Conservation (phyloP, 352 stramenopile genomes). For the Phytophthora sansomeana region DNA sequence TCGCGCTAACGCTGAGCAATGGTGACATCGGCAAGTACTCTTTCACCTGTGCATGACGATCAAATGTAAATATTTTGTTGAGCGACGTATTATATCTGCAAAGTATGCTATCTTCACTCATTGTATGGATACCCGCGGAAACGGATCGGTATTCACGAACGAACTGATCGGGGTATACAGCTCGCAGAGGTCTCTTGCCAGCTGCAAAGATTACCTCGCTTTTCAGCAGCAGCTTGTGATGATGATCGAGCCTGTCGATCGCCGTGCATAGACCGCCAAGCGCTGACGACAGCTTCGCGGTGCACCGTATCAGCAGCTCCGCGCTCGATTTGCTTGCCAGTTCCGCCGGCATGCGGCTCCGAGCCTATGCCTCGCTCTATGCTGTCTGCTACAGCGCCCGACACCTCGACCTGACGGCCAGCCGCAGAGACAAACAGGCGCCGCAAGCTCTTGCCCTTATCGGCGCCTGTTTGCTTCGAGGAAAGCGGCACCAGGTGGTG, state of each 20-base stretch:
- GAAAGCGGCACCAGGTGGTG: not conserved
- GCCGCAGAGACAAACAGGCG: conserved; percentile 31
- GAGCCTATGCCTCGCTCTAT: conserved; percentile 21
- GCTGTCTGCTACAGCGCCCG: not conserved
- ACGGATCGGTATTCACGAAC: not conserved
- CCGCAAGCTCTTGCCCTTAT: conserved; percentile 26
- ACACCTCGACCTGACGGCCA: conserved; percentile 13
- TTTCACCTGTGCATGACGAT: conserved; percentile 2
- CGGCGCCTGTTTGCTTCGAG: conserved; percentile 30
- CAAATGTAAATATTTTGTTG: not conserved
- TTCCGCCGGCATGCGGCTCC: not conserved
- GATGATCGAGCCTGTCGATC: conserved; percentile 21
- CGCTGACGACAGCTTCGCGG: conserved; percentile 26
- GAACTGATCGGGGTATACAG: not conserved
- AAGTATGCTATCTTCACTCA: not conserved
- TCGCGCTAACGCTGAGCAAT: conserved; percentile 1
- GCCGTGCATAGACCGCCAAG: conserved; percentile 26
- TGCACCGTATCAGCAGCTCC: conserved; percentile 33
- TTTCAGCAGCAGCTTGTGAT: conserved; percentile 19
- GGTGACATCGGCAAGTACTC: conserved; percentile 1
- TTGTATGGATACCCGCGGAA: not conserved
- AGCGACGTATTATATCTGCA: not conserved
- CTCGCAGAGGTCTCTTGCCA: not conserved
- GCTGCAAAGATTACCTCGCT: not conserved
- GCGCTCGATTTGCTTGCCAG: conserved; percentile 4